Base-by-base conservation (phyloP, 768 basidiomycete genomes). In the Phaeotremella skinneri region DNA sequence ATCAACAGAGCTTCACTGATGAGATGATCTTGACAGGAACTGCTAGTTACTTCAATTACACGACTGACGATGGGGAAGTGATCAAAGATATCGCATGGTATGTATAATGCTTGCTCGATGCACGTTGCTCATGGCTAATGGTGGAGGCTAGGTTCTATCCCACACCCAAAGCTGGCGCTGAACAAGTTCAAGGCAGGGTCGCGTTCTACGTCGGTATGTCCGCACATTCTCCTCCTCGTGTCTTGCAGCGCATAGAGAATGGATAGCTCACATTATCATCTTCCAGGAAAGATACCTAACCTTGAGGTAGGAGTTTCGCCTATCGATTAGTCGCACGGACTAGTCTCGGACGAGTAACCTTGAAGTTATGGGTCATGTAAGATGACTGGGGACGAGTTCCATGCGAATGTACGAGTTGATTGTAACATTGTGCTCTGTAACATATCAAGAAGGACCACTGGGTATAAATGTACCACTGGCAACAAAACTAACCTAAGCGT, bases 81-180 rank as follows among this genome's bases (percentile, higher is more conserved):
- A 58, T 72, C 55, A 72, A 74, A 55, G 74, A 76, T 59, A 62
- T 72, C 45, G 72, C 70, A 20, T 76, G 74, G 74, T 69, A 59
- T 27, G 23, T 25, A 14, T 11, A 13, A 9, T 56, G 11, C 2
- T 29, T 54, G 5, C 56, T 26, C 37, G 31, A 23, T 31, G 5
- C 43, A 7, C 16, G 34, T 37, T 17, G 17, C 9, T 17, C 34
- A 7, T 37, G 7, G 17, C 43, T 45, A 23, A 23, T 21, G 11
- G 43, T 7, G 17, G 21, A 16, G 13, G 25, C 9, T 43, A 76
- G 74, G 74, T 73, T 63, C 59, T 76, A 76, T 57, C 74, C 74
- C 39, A 63, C 49, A 17, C 70, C 69, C 48, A 73, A 64, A 45
- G 45, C 56, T 26, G 74, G 70, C 17, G 72, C 72, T 5, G 74